These are phyloP conservation scores for Hymenoscyphus linearis DNA, from an alignment of 2,329 filamentous ascomycete genomes.

Conservation along the genomic window DNA sequence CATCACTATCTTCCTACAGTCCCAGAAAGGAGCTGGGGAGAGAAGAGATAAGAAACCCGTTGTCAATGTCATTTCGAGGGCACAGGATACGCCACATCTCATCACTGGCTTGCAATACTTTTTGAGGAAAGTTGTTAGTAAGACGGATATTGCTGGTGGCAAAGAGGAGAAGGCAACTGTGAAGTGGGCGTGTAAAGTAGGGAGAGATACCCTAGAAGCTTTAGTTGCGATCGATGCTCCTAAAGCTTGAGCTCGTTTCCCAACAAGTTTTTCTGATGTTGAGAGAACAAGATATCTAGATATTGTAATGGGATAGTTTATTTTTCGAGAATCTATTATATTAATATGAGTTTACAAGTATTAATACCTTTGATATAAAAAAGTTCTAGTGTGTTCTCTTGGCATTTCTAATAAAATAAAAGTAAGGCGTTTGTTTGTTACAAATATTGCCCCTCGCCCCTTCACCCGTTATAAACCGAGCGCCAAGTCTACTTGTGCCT, in stretches of 20 bases:
- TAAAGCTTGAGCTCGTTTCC: neutral
- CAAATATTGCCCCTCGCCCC: neutral
- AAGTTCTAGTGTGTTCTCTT: neutral
- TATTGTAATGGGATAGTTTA: neutral
- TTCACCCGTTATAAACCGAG: neutral
- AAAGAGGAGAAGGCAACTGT: conserved; percentile 45
- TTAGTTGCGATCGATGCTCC: conserved; percentile 19
- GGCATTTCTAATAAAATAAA: neutral
- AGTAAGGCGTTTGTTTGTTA: neutral
- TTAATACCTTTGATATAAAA: neutral
- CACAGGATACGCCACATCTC: conserved; percentile 60
- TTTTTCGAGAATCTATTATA: neutral
- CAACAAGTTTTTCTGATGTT: neutral
- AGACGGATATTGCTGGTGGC: conserved; percentile 50
- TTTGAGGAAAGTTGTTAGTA: conserved; percentile 66
- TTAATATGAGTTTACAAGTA: neutral
- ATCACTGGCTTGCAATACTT: conserved; percentile 75
- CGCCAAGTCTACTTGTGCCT: neutral
- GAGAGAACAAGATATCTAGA: neutral
- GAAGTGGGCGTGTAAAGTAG: conserved; percentile 42
- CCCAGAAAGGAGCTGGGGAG: conserved; percentile 45
- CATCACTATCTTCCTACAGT: conserved; percentile 67
- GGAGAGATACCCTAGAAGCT: conserved; percentile 31
- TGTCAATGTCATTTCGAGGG: conserved; percentile 60
- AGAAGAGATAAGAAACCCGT: conserved; percentile 52